Percentiles rank a stretch among this genome's conserved stretches.
Conservation (phyloP, 768 basidiomycete genomes). For the Russula earlei region DNA sequence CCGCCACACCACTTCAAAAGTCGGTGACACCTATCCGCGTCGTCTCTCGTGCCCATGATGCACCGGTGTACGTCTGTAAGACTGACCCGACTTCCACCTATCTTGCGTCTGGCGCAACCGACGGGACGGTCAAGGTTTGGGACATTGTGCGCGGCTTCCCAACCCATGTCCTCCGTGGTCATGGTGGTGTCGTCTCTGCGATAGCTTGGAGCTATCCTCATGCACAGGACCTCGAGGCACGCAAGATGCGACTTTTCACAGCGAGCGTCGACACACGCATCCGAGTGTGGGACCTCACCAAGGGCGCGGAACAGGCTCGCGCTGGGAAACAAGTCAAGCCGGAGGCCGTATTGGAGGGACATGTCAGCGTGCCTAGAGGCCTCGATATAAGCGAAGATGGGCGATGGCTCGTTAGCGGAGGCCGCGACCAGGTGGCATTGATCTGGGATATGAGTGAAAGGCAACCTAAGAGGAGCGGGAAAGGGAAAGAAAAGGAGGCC, state of each 20-base stretch:
- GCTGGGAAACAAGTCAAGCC: conserved; percentile 51
- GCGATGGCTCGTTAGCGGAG: conserved; percentile 83
- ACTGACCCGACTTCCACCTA: conserved; percentile 81
- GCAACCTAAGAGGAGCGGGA: conserved; percentile 31
- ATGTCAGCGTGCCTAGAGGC: conserved; percentile 89
- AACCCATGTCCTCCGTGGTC: conserved; percentile 92
- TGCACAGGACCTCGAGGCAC: conserved; percentile 30
- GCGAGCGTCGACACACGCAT: conserved; percentile 89
- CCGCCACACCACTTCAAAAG: conserved; percentile 34
- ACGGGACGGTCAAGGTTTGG: conserved; percentile 97
- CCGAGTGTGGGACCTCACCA: conserved; percentile 79
- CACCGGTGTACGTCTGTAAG: conserved; percentile 85
- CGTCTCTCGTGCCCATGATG: conserved; percentile 80
- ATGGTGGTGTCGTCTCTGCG: conserved; percentile 95
- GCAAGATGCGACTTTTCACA: conserved; percentile 73
- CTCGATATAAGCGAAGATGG: conserved; percentile 81
- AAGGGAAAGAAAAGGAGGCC: conserved; percentile 39
- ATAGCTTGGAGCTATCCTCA: conserved; percentile 74
- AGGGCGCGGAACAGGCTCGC: conserved; percentile 42
- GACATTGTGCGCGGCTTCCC: conserved; percentile 78
- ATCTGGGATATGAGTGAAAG: conserved; percentile 70
- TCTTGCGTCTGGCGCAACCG: conserved; percentile 91
- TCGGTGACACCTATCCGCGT: conserved; percentile 62
- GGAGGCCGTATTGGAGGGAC: conserved; percentile 82
- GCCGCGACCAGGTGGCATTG: conserved; percentile 85